Conservation (phyloP, 768 basidiomycete species). For the Calocera cornea region DNA sequence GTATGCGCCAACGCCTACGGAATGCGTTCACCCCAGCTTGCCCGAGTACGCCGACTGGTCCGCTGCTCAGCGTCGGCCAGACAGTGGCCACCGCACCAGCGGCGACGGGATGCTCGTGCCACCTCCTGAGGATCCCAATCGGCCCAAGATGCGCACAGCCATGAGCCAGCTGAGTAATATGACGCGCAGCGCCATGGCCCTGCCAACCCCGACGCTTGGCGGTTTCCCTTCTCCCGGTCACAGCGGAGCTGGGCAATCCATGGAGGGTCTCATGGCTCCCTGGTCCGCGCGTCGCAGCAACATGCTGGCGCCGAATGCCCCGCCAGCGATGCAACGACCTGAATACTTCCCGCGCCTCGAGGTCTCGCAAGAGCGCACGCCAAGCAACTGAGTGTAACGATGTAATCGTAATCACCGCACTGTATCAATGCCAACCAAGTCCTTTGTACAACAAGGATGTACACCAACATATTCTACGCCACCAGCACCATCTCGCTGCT, state of each 20-base stretch:
- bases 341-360: constrained; percentile 1
- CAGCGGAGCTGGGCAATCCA: background rate
- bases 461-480: background rate
- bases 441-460: constrained; percentile 5
- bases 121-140: background rate
- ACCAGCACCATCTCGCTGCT: background rate
- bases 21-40: constrained; percentile 1
- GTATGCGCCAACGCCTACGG: background rate
- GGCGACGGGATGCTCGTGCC: constrained; percentile 1
- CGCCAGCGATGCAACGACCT: background rate
- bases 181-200: background rate
- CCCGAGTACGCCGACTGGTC: background rate
- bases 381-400: constrained; percentile 2
- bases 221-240: background rate
- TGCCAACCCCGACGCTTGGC: background rate
- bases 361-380: constrained; percentile 1
- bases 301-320: background rate
- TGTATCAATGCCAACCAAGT: constrained; percentile 3
- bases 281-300: background rate
- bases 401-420: background rate
- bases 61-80: background rate
- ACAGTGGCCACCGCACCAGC: background rate
- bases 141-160: background rate
- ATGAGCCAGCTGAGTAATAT: background rate
- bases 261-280: background rate